Percentiles rank a stretch among this genome's conserved stretches.
Conservation (phyloP, 345 rosid species). For the Lagerstroemia speciosa region DNA sequence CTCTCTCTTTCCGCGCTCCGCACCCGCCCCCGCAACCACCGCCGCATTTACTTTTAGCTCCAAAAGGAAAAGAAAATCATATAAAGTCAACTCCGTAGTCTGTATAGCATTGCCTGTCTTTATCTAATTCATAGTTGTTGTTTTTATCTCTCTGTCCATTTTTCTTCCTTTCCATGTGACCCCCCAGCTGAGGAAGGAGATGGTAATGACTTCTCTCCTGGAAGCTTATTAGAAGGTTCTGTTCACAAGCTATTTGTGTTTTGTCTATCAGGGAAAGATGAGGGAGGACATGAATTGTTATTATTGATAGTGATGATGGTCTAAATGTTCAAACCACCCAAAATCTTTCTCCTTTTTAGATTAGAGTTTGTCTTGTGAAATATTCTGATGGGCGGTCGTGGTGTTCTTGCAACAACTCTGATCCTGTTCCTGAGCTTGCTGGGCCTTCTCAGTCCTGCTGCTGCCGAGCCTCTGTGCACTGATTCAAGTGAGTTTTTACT, state of each 20-base stretch:
- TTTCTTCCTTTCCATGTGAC: neutral
- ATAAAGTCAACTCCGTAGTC: neutral
- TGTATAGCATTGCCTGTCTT: neutral
- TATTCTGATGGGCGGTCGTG: slow-evolving; percentile 2
- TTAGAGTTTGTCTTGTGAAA: neutral
- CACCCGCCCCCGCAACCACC: no score
- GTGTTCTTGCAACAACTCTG: slow-evolving; percentile 8
- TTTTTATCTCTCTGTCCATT: neutral
- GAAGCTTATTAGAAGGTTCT: neutral
- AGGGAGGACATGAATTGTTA: neutral
- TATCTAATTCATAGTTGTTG: neutral
- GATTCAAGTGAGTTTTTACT: slow-evolving; percentile 33
- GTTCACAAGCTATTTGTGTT: neutral
- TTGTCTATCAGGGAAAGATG: neutral
- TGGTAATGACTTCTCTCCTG: neutral
- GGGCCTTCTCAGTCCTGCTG: slow-evolving; percentile 13
- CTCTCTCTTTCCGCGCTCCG: neutral
- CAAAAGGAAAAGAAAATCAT: neutral
- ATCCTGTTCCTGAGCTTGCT: slow-evolving; percentile 13
- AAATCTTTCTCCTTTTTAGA: neutral
- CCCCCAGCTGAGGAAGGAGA: no score
- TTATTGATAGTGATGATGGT: neutral
- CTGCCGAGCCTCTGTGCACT: slow-evolving; percentile 27
- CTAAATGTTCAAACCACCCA: slow-evolving; percentile 3
- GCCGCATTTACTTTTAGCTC: neutral